These are phyloP conservation scores for Coemansia sp. DNA, from an alignment of 192 early-diverging fungal species.

Conservation along the genomic window DNA sequence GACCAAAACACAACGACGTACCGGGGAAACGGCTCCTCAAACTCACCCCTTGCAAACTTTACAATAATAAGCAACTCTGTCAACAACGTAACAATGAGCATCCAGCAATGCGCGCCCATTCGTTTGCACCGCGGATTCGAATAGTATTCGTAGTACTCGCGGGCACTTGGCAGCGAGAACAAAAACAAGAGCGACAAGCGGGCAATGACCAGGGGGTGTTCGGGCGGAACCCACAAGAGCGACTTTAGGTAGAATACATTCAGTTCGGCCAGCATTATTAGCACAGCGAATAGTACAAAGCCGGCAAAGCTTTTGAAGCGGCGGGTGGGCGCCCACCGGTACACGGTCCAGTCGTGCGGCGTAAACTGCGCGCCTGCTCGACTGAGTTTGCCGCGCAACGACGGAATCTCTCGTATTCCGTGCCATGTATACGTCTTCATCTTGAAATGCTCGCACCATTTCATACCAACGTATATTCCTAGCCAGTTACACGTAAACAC, in stretches of 20 bases:
- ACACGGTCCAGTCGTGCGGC: slow-evolving; percentile 91
- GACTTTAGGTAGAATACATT: slow-evolving; percentile 96
- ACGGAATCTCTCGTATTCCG: slow-evolving; percentile 81
- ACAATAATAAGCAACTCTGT: slow-evolving; percentile 90
- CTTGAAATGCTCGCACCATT: slow-evolving; percentile 94
- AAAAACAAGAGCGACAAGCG: slow-evolving; percentile 81
- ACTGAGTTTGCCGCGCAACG: slow-evolving; percentile 82
- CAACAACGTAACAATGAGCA: slow-evolving; percentile 79
- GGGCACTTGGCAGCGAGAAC: slow-evolving; percentile 78
- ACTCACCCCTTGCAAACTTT: slow-evolving; percentile 88
- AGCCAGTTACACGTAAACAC: slow-evolving; percentile 91
- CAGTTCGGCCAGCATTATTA: slow-evolving; percentile 67
- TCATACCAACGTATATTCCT: slow-evolving; percentile 92
- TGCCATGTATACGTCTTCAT: slow-evolving; percentile 97
- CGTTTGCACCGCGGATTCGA: slow-evolving; percentile 76
- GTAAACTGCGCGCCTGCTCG: slow-evolving; percentile 91
- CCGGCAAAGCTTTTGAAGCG: slow-evolving; percentile 86
- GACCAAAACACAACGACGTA: slow-evolving; percentile 75
- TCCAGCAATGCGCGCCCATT: slow-evolving; percentile 92
- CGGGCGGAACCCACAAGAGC: slow-evolving; percentile 88
- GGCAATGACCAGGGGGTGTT: slow-evolving; percentile 75
- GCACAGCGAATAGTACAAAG: slow-evolving; percentile 68
- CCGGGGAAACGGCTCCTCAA: slow-evolving; percentile 73
- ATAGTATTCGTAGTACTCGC: slow-evolving; percentile 91
- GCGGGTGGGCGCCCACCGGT: slow-evolving; percentile 86